Evolutionary conservation across 2,329 filamentous ascomycete genomes (phyloP).

Genomic region (Pezicula rhizophila): DNA sequence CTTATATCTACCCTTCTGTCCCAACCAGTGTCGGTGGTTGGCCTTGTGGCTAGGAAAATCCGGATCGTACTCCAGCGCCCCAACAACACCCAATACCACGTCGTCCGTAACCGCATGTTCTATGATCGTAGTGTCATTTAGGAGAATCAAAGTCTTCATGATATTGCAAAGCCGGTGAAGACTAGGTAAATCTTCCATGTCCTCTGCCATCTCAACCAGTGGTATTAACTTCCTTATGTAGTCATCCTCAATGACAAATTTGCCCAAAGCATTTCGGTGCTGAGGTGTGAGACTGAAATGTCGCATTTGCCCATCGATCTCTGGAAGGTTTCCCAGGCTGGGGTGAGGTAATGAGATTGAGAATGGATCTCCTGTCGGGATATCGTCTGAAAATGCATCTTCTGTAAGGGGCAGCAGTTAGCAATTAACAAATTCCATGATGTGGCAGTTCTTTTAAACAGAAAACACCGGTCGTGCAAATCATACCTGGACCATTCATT

Average conservation of each 20-base stretch:
- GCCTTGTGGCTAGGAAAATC: conserved; percentile 97
- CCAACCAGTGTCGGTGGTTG: conserved; percentile 90
- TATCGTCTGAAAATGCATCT: conserved; percentile 82
- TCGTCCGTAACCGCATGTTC: conserved; percentile 89
- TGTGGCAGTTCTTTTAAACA: neutral
- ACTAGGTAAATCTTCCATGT: conserved; percentile 79
- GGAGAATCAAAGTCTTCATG: conserved; percentile 90
- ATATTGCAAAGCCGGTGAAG: conserved; percentile 93
- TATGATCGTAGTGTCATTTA: conserved; percentile 93
- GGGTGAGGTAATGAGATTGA: conserved; percentile 71
- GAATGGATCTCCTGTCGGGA: conserved; percentile 61
- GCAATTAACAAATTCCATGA: conserved; percentile 1
- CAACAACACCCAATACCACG: conserved; percentile 85
- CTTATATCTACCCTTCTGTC: conserved; percentile 84
- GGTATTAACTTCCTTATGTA: conserved; percentile 85
- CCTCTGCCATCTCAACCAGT: conserved; percentile 81
- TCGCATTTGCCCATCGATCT: conserved; percentile 82
- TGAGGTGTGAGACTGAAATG: conserved; percentile 66
- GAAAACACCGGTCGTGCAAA: too few species aligned
- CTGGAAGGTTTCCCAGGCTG: conserved; percentile 73
- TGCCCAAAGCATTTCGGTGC: conserved; percentile 80
- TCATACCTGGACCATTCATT: conserved; percentile 55
- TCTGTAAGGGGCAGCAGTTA: conserved; percentile 41
- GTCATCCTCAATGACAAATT: conserved; percentile 77
- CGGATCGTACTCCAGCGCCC: conserved; percentile 93